Evolutionary conservation across 768 basidiomycete genomes (phyloP).

Genomic region (Russula virescens): DNA sequence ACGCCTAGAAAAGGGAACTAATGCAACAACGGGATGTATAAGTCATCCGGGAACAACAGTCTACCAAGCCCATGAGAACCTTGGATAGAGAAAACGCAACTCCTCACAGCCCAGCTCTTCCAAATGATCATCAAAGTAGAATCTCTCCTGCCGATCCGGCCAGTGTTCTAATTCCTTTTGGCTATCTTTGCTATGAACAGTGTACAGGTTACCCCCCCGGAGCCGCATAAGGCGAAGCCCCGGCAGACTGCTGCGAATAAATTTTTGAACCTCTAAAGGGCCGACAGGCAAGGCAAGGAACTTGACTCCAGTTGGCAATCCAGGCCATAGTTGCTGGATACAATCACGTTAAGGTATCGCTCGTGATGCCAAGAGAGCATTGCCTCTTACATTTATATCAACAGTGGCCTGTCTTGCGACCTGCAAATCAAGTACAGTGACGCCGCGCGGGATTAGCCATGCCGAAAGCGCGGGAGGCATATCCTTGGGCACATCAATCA

Average conservation of each 20-base stretch:
- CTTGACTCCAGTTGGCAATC: constrained; percentile 25
- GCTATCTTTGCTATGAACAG: background rate
- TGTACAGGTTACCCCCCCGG: constrained; percentile 3
- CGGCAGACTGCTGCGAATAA: constrained; percentile 3
- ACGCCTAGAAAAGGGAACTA: too few relatives aligned
- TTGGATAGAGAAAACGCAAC: constrained; percentile 4
- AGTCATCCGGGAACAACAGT: background rate
- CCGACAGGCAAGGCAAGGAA: constrained; percentile 27
- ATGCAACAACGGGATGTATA: too few relatives aligned
- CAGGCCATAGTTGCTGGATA: constrained; percentile 14
- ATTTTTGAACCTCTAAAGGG: background rate
- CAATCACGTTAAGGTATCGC: constrained; percentile 30
- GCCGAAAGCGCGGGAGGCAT: constrained; percentile 56
- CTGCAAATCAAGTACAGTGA: constrained; percentile 45
- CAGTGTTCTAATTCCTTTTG: constrained; percentile 14
- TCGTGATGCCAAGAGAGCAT: background rate
- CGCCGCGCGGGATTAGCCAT: constrained; percentile 54
- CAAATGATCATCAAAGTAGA: constrained; percentile 17
- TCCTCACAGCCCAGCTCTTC: constrained; percentile 18
- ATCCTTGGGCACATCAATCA: constrained; percentile 59
- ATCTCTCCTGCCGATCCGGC: constrained; percentile 8
- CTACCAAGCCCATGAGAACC: constrained; percentile 15
- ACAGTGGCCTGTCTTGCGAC: constrained; percentile 28
- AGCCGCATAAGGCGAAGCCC: constrained; percentile 13
- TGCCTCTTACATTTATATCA: constrained; percentile 13